These are phyloP conservation scores for Barbarea vulgaris DNA, from an alignment of 345 rosid genomes.

Conservation along the genomic window DNA sequence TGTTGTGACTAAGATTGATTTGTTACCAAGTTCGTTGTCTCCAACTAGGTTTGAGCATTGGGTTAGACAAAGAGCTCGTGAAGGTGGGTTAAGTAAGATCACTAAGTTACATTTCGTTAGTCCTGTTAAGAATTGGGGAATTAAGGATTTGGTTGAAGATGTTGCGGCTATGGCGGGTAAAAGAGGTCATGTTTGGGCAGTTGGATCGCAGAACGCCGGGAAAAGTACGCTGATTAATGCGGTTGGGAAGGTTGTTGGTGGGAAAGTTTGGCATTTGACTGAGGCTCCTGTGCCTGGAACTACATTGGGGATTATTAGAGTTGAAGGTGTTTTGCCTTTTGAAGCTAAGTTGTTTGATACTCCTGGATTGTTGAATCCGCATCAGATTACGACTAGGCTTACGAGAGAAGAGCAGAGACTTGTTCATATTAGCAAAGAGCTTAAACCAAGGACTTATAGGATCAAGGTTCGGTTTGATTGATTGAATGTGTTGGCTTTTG, in stretches of 20 bases:
- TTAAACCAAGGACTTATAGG: constrained; percentile 91
- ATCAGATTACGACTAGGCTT: constrained; percentile 82
- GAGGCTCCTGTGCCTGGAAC: constrained; percentile 97
- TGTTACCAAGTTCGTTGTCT: constrained; percentile 71
- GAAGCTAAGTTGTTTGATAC: constrained; percentile 88
- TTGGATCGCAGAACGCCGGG: constrained; percentile 90
- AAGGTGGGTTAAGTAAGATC: constrained; percentile 68
- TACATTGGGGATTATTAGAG: constrained; percentile 76
- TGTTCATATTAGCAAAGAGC: constrained; percentile 71
- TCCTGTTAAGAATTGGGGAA: constrained; percentile 81
- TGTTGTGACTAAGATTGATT: constrained; percentile 87
- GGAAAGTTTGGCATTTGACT: constrained; percentile 63
- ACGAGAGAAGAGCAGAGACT: constrained; percentile 93
- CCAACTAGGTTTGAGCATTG: constrained; percentile 80
- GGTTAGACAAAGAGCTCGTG: constrained; percentile 85
- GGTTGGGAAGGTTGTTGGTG: constrained; percentile 57
- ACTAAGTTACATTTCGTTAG: constrained; percentile 85
- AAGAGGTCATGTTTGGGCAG: constrained; percentile 89
- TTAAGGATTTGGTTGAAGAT: constrained; percentile 79
- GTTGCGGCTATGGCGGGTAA: constrained; percentile 71
- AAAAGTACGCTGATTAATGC: constrained; percentile 91
- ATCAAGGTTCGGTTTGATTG: constrained; percentile 57
- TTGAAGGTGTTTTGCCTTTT: constrained; percentile 81
- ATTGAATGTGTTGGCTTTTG: constrained; percentile 1
- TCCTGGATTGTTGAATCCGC: constrained; percentile 82